Conservation (phyloP, 495 filamentous ascomycete genomes). For the Symbiotaphrina buchneri region DNA sequence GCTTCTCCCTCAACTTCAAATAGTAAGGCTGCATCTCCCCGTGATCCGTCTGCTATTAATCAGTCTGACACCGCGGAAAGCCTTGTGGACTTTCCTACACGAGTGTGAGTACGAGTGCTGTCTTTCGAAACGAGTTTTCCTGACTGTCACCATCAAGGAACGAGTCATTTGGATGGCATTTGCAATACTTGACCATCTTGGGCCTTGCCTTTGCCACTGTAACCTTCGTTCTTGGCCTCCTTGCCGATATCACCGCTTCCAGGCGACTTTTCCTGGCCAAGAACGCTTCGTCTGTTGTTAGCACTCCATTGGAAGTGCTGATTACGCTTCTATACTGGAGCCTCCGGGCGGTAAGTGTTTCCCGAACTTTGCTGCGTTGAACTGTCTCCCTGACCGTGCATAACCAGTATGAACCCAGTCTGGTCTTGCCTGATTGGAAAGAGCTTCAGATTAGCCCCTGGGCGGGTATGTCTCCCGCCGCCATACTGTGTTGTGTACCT, state of each 20-base stretch:
- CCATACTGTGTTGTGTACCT: constrained; percentile 2
- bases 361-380: background rate
- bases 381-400: background rate
- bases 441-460: constrained; percentile 17
- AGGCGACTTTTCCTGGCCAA: constrained; percentile 44
- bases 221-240: constrained; percentile 45
- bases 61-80: constrained; percentile 1
- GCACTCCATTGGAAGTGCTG: constrained; percentile 57
- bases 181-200: constrained; percentile 70
- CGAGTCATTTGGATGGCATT: constrained; percentile 59
- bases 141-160: constrained; percentile 18
- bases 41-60: background rate
- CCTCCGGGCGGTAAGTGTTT: constrained; percentile 22
- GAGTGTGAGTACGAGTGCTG: constrained; percentile 2
- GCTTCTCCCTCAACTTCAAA: constrained; percentile 4
- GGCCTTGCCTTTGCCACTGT: constrained; percentile 44
- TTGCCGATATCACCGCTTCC: constrained; percentile 53
- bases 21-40: constrained; percentile 1
- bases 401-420: constrained; percentile 33
- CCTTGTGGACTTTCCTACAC: constrained; percentile 4
- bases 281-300: constrained; percentile 48
- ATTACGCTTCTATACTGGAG: constrained; percentile 78
- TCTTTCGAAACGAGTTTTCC: background rate
- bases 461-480: constrained; percentile 15
- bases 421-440: constrained; percentile 32